Evolutionary conservation across 352 stramenopile genomes (phyloP).

Genomic region (Pythium brachiatum): DNA sequence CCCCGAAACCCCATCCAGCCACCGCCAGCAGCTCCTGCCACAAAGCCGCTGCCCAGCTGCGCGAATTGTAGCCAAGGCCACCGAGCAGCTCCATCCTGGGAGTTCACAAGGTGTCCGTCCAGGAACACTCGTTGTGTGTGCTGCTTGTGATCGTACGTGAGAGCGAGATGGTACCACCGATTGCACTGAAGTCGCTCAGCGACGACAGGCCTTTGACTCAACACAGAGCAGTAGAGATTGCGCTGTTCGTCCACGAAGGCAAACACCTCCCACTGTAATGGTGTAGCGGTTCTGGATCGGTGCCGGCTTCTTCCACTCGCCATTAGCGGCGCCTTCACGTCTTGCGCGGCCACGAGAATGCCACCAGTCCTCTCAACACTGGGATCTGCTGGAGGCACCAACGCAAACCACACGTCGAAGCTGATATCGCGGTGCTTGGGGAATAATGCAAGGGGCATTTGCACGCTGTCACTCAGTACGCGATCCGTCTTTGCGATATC

Average conservation of each 20-base stretch:
- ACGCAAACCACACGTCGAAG: slow-evolving; percentile 42
- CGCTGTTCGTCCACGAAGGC: slow-evolving; percentile 33
- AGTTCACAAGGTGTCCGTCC: slow-evolving; percentile 42
- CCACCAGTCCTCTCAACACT: slow-evolving; percentile 7
- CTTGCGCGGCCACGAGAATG: slow-evolving; percentile 32
- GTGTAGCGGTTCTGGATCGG: slow-evolving; percentile 6
- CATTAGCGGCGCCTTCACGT: slow-evolving; percentile 9
- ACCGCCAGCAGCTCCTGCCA: slow-evolving; percentile 35
- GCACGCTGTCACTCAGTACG: not conserved
- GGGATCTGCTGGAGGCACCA: slow-evolving; percentile 13
- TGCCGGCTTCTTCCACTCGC: slow-evolving; percentile 9
- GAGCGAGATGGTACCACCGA: slow-evolving; percentile 66
- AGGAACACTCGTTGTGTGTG: slow-evolving; percentile 43
- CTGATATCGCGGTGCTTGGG: slow-evolving; percentile 14
- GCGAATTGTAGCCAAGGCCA: slow-evolving; percentile 43
- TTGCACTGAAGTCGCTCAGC: not conserved
- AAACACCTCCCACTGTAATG: slow-evolving; percentile 37
- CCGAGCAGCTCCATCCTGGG: slow-evolving; percentile 27
- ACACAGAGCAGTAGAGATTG: slow-evolving; percentile 39
- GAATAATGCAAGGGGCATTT: slow-evolving; percentile 7
- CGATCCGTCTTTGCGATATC: not conserved
- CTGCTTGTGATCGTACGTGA: slow-evolving; percentile 37
- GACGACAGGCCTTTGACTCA: slow-evolving; percentile 22
- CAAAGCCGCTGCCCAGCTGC: slow-evolving; percentile 55
- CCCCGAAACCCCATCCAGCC: slow-evolving; percentile 64